phyloP scores from a whole-genome alignment of 805 yeast genomes.

The Nakazawaea wickerhamii region DNA sequence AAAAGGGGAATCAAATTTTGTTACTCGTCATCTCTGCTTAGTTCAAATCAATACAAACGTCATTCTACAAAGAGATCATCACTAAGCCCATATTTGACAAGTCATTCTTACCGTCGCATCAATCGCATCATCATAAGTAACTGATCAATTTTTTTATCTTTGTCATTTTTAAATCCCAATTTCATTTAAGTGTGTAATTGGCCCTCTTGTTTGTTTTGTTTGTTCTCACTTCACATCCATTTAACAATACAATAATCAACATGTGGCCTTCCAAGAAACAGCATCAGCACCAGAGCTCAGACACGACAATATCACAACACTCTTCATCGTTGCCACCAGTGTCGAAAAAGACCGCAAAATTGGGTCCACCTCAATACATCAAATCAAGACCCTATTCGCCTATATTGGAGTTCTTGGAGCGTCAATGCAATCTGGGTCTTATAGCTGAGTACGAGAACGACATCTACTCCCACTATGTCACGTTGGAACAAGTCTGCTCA shows the following conservation, averaged over 20 bases:
- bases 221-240: neutral
- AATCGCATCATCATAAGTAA: neutral
- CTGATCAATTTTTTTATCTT: neutral
- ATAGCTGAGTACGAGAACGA: conserved; percentile 38
- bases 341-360: neutral
- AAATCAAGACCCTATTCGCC: conserved; percentile 31
- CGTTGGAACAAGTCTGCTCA: conserved; percentile 32
- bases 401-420: conserved; percentile 42
- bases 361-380: conserved; percentile 30
- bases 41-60: too few species aligned
- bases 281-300: conserved; percentile 4
- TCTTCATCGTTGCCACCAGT: neutral
- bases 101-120: neutral
- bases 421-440: conserved; percentile 37
- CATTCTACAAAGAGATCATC: too few species aligned
- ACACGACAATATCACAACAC: neutral
- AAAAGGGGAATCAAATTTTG: too few species aligned
- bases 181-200: too few species aligned
- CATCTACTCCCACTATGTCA: conserved; percentile 32
- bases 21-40: too few species aligned
- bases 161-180: too few species aligned
- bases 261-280: neutral
- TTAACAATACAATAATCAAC: neutral
- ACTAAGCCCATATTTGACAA: too few species aligned
- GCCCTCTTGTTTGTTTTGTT: neutral